Evolutionary conservation across 306 rosid species (phyloP), one percentile per base, ranked within the genome.

Genomic region (Rosa lucieae): DNA sequence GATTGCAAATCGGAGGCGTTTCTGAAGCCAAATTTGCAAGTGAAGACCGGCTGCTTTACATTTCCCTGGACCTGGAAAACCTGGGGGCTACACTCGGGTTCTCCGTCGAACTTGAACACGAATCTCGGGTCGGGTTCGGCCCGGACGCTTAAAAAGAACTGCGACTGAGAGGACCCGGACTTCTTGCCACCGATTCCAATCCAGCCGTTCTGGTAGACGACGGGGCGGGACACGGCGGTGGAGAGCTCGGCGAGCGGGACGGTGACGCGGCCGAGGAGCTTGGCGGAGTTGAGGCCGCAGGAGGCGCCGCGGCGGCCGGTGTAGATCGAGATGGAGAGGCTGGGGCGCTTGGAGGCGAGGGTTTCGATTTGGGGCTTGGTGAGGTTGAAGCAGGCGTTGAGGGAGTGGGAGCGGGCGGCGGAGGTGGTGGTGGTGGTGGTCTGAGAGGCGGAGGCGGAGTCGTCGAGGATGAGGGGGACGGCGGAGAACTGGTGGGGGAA

Each of bases 11-110:
- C 90, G 78, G 66, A 77, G 63, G 75, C 65, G 71, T 74, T 86
- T 68, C 87, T 76, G 78, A 87, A 87, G 1, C 86, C 83, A 48
- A 87, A 87, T 40, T 87, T 80, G 85, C 88, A 82, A 67, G 88
- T 80, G 72, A 85, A 80, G 11, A 82, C 88, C 51, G 86, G 88
- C 75, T 87, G 90, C 55, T 70, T 74, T 12, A 85, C 75, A 61
- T 40, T 90, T 17, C 94, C 98, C 70, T 75, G 92, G 1, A 93
- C 86, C 84, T 90, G 98, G 44, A 88, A 93, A 8, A 93, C 93
- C 79, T 93, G 97, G 0, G 97, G 98, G 58, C 98, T 93, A 18
- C 97, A 91, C 80, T 93, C 98, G 12, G 98, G 98, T 62, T 88
- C 93, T 2, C 97, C 91, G 4, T 89, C 97, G 77, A 93, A 93